Evolutionary conservation across 2,329 filamentous ascomycete species (phyloP).

Genomic region (Geosmithia putterillii): DNA sequence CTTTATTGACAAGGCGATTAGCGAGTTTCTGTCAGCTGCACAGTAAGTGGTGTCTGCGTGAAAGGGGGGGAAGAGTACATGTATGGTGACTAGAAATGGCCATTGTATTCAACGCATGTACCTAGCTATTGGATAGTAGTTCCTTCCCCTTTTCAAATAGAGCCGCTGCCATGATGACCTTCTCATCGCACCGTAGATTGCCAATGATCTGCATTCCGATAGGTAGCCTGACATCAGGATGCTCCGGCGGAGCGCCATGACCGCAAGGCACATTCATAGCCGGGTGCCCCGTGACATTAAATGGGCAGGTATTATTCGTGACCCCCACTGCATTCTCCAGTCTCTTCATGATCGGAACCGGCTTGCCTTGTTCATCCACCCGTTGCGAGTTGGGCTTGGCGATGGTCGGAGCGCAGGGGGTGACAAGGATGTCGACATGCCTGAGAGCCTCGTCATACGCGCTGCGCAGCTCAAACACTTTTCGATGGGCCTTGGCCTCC

Average conservation of each 20-base stretch:
- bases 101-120: neutral
- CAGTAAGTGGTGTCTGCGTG: neutral
- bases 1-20: conserved; percentile 18
- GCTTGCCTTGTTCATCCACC: conserved; percentile 12
- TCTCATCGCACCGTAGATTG: conserved; percentile 11
- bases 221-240: conserved; percentile 8
- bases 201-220: conserved; percentile 18
- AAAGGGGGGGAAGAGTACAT: neutral
- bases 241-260: conserved; percentile 3
- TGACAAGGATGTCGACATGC: conserved; percentile 32
- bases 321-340: conserved; percentile 26
- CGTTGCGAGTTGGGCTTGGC: conserved; percentile 14
- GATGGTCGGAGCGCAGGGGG: conserved; percentile 32
- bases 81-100: neutral
- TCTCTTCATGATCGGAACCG: conserved; percentile 19
- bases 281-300: conserved; percentile 37
- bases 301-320: conserved; percentile 31
- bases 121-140: neutral
- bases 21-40: conserved; percentile 10
- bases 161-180: conserved; percentile 7
- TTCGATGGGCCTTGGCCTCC: conserved; percentile 32
- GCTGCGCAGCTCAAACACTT: conserved; percentile 28
- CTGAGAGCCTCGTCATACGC: conserved; percentile 33
- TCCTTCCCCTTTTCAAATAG: conserved; percentile 10
- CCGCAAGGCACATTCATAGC: conserved; percentile 31